These are phyloP conservation scores for Cyclotella choctawhatcheeana DNA, from an alignment of 108 stramenopile genomes.

Conservation along the genomic window DNA sequence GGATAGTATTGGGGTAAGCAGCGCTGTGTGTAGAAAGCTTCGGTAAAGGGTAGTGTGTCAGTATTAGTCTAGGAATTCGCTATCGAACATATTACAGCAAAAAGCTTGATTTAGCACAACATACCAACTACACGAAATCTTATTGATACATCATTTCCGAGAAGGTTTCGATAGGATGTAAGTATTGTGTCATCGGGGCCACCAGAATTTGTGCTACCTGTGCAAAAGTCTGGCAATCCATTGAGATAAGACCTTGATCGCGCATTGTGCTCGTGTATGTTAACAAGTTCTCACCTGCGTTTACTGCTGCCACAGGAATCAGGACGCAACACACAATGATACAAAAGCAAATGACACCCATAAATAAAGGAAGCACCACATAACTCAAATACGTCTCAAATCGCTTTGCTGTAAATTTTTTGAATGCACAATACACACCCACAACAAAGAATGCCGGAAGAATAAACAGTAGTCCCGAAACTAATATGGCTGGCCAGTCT, in stretches of 20 bases:
- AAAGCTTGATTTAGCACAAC: not conserved
- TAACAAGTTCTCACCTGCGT: conserved; percentile 28
- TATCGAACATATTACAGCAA: too few species aligned
- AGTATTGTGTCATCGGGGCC: conserved; percentile 29
- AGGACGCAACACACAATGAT: conserved; percentile 16
- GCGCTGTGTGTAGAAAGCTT: conserved; percentile 26
- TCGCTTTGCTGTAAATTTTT: not conserved
- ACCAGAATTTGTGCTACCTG: not conserved
- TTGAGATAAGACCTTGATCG: too few species aligned
- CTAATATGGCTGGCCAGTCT: conserved; percentile 15
- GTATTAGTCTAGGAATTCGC: too few species aligned
- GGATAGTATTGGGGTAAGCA: conserved; percentile 21
- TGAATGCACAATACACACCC: conserved; percentile 10
- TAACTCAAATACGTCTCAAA: conserved; percentile 9
- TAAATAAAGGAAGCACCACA: conserved; percentile 20
- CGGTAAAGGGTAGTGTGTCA: not conserved
- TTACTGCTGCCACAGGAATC: conserved; percentile 17
- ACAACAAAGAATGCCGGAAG: conserved; percentile 22
- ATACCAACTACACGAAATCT: conserved; percentile 14
- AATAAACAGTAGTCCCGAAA: conserved; percentile 15
- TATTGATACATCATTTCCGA: conserved; percentile 10
- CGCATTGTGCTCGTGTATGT: too few species aligned
- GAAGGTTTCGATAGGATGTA: conserved; percentile 15
- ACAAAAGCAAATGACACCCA: conserved; percentile 3
- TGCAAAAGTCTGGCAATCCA: conserved; percentile 20